These are phyloP conservation scores for Ophiosphaerella korrae DNA, from an alignment of 2,329 filamentous ascomycete species.

Conservation along the genomic window DNA sequence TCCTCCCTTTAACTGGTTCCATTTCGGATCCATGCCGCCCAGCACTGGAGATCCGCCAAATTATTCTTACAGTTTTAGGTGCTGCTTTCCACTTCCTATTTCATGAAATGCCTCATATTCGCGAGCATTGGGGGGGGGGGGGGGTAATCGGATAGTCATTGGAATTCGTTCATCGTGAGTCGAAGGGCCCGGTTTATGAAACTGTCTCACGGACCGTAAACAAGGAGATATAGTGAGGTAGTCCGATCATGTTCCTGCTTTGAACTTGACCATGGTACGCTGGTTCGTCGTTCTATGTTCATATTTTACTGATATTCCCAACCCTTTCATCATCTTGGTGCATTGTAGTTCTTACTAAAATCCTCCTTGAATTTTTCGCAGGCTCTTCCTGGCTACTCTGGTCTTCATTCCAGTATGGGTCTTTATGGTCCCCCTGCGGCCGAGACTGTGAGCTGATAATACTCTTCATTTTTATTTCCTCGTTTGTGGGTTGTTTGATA, in stretches of 20 bases:
- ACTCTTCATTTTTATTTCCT: constrained; percentile 11
- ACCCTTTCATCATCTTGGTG: constrained; percentile 2
- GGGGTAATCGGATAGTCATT: no score
- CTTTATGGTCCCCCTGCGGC: neutral
- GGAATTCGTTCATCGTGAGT: no score
- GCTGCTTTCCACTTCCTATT: no score
- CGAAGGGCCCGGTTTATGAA: no score
- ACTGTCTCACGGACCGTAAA: no score
- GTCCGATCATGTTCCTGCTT: neutral
- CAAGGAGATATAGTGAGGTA: no score
- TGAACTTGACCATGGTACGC: neutral
- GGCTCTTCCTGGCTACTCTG: constrained; percentile 20
- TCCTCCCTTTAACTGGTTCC: no score
- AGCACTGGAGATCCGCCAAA: no score
- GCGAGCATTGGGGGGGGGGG: no score
- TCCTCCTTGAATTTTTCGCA: constrained; percentile 4
- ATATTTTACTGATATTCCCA: neutral
- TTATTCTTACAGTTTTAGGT: no score
- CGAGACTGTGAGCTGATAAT: constrained; percentile 5
- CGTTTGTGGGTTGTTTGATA: constrained; percentile 4
- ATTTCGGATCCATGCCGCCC: no score
- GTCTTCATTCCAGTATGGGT: constrained; percentile 9
- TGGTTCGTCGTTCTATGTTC: neutral
- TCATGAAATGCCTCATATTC: no score
- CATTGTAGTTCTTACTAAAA: constrained; percentile 14